Conservation (phyloP, 2,329 filamentous ascomycete genomes). For the Cercospora sojina region DNA sequence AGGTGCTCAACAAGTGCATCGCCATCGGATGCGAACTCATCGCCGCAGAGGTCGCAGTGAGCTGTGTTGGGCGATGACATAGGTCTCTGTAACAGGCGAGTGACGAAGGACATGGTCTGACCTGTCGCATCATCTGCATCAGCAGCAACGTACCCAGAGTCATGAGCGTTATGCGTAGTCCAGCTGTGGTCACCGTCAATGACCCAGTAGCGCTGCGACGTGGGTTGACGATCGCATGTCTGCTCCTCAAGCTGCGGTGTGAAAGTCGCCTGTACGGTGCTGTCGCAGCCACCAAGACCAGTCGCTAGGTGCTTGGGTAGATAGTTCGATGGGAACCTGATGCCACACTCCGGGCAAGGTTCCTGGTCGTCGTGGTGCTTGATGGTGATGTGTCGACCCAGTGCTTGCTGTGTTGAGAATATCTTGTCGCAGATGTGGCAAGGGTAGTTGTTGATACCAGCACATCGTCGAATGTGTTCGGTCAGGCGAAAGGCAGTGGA, state of each 20-base stretch:
- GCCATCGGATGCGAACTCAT: constrained; percentile 17
- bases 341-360: constrained; percentile 27
- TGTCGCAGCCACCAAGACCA: constrained; percentile 27
- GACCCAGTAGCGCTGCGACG: constrained; percentile 28
- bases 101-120: constrained; percentile 25
- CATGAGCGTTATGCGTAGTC: neutral
- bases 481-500: constrained; percentile 18
- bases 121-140: constrained; percentile 16
- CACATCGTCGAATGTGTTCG: constrained; percentile 23
- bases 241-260: constrained; percentile 19
- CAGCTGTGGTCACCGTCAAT: constrained; percentile 26
- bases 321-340: constrained; percentile 19
- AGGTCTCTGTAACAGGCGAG: constrained; percentile 20
- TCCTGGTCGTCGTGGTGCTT: constrained; percentile 23
- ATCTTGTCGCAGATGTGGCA: constrained; percentile 26
- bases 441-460: constrained; percentile 22
- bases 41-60: constrained; percentile 27
- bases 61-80: constrained; percentile 13
- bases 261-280: constrained; percentile 21
- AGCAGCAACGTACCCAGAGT: constrained; percentile 10
- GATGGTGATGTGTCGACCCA: constrained; percentile 19
- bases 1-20: constrained; percentile 25
- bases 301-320: constrained; percentile 27
- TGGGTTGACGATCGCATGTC: constrained; percentile 11
- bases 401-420: constrained; percentile 15